Base-by-base conservation (phyloP, 345 rosid genomes). In the Cochlearia excelsa region DNA sequence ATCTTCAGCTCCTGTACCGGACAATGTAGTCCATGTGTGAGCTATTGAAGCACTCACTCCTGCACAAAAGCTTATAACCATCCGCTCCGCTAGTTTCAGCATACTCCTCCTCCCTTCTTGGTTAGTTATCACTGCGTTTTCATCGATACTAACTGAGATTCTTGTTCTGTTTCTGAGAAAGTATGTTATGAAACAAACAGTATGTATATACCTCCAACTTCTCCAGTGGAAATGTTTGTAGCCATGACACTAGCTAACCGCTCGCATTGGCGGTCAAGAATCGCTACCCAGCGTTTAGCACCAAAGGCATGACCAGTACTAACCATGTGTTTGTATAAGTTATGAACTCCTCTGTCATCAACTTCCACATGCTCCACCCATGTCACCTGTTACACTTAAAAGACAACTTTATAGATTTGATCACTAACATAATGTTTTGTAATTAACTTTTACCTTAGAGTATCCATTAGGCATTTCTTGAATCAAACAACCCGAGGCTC, bases 321-420 rank as follows among this genome's bases (percentile, higher is more conserved):
- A 26, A 92, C 93, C 30, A 92, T 57, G 1, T 78, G 75, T 52
- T 76, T 73, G 64, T 84, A 92, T 68, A 84, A 77, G 37, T 64
- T 58, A 70, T 86, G 95, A 11, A 86, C 89, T 4, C 81, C 77
- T 72, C 84, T 79, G 49, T 92, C 95, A 75, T 88, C 98, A 28
- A 82, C 93, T 66, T 88, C 96, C 11, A 72, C 82, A 84, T 92
- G 89, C 68, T 92, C 98, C 26, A 92, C 79, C 98, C 99, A 93
- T 54, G 55, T 84, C 37, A 92, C 94, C 98, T 92, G 2, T 9
- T 31, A 54, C 3, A 53, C 6, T 27, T 11, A 40, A 63, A 63
- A n/a, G 23, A 16, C 23, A 16, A 16, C 23, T 16, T 16, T 16
- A 16, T 16, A 16, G 23, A 16, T 16, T 16, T 16, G 23, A 16